Evolutionary conservation across 2,329 filamentous ascomycete genomes (phyloP), one percentile per base, ranked within the genome.

Genomic region (Alternaria alternata): DNA sequence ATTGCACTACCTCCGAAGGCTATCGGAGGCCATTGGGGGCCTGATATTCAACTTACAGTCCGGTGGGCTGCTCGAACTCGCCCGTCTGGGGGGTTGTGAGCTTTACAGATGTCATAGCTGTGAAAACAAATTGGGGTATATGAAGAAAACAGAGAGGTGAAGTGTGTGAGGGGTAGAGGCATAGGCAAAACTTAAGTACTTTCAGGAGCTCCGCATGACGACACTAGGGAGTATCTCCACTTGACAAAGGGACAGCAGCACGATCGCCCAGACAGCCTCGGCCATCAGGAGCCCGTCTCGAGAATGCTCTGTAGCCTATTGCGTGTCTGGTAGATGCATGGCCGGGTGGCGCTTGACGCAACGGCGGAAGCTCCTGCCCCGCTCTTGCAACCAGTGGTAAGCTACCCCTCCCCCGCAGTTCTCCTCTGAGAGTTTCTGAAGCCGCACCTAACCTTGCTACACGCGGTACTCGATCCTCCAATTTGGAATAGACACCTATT

Each of bases 21-120:
- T 9, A 14, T 55, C 41, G 59, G 42, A 20, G 3, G 22, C 11
- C 38, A 14, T 55, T 28, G 59, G 42, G n/a, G 3, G 22, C 11
- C 38, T 53, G 28, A 32, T 36, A 41, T 32, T 22, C 26, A 5
- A 83, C 82, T 80, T 79, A 84, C 82, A 85, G 80, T 71, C 83
- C 83, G 54, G 81, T 85, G 59, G 83, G 83, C 80, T 85, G 83
- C 54, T 82, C 79, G 69, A 84, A 84, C 75, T 85, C 83, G 78
- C 83, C 89, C 70, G 87, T 87, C 68, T 86, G 64, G 59, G 91
- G 90, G 71, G 90, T 92, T 81, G 88, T 87, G 73, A 93, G 85
- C 78, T 89, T 84, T 66, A 85, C 80, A 57, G 84, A 84, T 32
- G 74, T 59, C 76, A 81, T 82, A 72, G 68, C 80, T 64, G 46